Evolutionary conservation across 139 green algal genomes (phyloP), one percentile per base, ranked within the genome.

Genomic region (Picochlorum sp.): DNA sequence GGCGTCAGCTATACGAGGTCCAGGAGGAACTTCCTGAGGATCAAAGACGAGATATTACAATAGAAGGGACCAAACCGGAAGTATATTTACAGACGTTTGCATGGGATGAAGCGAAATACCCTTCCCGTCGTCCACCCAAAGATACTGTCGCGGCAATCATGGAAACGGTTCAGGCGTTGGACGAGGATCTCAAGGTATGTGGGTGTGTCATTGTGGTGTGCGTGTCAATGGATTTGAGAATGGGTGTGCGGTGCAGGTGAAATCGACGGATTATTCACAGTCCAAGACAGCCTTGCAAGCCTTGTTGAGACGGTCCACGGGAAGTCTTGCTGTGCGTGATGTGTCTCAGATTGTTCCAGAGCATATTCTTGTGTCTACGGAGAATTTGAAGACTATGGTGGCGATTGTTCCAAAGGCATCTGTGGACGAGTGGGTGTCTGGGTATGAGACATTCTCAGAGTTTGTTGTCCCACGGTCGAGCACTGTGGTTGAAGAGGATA

Each of bases 51-150:
- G 77, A 85, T 62, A 65, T 88, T 15, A 49, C 60, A 26, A 79
- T 91, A 37, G 88, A 95, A 57, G 88, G 88, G 5, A 23, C 80
- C 13, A 67, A 82, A 3, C 64, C 81, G 0, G 83, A 92, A 20
- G 68, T 57, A 3, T 96, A 88, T 66, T 57, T 98, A 11, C 84
- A 84, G 45, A 68, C 73, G 20, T 98, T 97, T 65, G 57, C 68
- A 11, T 99, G 94, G 94, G 83, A 99, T 65, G 94, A 98, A 75
- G 89, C 91, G 14, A 98, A 98, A 80, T 96, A 96, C 65, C 92
- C 94, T 1, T 64, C 83, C 5, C 81, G 86, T 10, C 76, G 84
- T 4, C 83, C 90, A 1, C 79, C 98, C 34, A 81, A 81, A 44
- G 94, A 99, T 57, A 95, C 83, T 9, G 82, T 99, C 16, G 75